A percentile compares a stretch with the other conserved stretches of the same genome.
Evolutionary conservation across 441 rosid species (phyloP).

Genomic region (Erodium moschatum): DNA sequence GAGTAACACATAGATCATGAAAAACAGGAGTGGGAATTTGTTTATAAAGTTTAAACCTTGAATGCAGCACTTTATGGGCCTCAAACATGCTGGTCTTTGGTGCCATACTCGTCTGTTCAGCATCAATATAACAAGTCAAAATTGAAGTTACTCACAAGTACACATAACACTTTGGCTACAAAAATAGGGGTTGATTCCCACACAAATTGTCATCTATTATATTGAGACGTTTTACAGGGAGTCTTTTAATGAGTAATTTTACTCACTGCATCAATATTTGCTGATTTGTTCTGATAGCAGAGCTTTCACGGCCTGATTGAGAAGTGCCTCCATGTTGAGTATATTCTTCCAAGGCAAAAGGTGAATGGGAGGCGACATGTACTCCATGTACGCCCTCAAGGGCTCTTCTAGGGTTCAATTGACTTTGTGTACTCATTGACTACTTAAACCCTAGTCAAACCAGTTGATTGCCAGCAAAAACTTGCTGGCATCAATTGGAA

Average conservation of each 20-base stretch:
- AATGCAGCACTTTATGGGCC: constrained; percentile 54
- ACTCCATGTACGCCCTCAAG: constrained; percentile 70
- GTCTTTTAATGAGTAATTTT: background rate
- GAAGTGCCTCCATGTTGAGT: constrained; percentile 37
- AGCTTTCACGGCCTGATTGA: constrained; percentile 31
- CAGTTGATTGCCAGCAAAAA: background rate
- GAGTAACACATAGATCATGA: constrained; percentile 8
- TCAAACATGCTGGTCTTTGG: constrained; percentile 80
- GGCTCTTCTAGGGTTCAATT: constrained; percentile 39
- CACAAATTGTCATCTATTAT: background rate
- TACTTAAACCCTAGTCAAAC: constrained; percentile 12
- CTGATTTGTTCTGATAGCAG: constrained; percentile 41
- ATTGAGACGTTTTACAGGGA: background rate
- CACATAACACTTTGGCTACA: background rate
- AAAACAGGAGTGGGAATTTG: background rate
- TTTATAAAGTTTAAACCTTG: constrained; percentile 34
- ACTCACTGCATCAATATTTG: constrained; percentile 55
- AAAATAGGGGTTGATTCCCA: background rate
- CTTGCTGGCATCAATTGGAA: no score
- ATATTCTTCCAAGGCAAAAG: constrained; percentile 45
- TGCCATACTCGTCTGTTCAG: constrained; percentile 66
- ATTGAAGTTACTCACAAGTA: constrained; percentile 4
- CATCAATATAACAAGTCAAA: constrained; percentile 18
- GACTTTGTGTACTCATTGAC: constrained; percentile 42
- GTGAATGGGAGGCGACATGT: constrained; percentile 58